Conservation (phyloP, 805 yeast genomes). For the Clavispora asparagi region DNA sequence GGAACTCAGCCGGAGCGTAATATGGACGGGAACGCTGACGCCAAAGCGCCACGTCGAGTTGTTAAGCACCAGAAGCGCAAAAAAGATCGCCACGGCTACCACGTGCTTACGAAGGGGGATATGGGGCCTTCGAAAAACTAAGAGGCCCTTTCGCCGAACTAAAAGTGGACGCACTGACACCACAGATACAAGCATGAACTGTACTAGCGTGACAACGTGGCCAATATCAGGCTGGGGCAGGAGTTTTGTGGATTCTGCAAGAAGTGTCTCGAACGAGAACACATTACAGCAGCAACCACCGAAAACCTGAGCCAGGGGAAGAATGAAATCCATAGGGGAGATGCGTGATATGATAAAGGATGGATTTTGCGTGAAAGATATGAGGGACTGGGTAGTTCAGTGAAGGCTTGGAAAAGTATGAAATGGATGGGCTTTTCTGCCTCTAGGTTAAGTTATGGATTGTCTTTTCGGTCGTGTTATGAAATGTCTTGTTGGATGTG, state of each 20-base stretch:
- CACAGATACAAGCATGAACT: constrained; percentile 49
- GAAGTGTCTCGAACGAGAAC: constrained; percentile 51
- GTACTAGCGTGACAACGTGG: constrained; percentile 50
- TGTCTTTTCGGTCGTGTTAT: too few species aligned
- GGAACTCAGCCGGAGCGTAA: constrained; percentile 60
- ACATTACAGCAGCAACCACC: constrained; percentile 77
- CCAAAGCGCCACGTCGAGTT: constrained; percentile 54
- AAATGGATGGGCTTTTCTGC: too few species aligned
- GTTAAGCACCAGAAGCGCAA: constrained; percentile 46
- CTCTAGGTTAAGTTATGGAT: too few species aligned
- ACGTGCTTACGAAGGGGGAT: constrained; percentile 43
- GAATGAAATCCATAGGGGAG: background rate
- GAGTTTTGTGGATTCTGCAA: constrained; percentile 15
- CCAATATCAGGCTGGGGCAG: constrained; percentile 22
- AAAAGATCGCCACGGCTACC: constrained; percentile 46
- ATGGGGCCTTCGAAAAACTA: constrained; percentile 22
- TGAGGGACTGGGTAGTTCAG: too few species aligned
- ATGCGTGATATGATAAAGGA: too few species aligned
- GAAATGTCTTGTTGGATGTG: too few species aligned
- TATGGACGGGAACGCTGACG: constrained; percentile 63
- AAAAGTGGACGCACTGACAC: constrained; percentile 36
- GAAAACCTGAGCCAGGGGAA: constrained; percentile 36
- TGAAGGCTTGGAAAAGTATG: too few species aligned
- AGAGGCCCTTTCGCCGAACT: constrained; percentile 21
- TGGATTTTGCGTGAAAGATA: too few species aligned